Conservation (phyloP, 441 rosid species). For the Gossypium davidsonii region DNA sequence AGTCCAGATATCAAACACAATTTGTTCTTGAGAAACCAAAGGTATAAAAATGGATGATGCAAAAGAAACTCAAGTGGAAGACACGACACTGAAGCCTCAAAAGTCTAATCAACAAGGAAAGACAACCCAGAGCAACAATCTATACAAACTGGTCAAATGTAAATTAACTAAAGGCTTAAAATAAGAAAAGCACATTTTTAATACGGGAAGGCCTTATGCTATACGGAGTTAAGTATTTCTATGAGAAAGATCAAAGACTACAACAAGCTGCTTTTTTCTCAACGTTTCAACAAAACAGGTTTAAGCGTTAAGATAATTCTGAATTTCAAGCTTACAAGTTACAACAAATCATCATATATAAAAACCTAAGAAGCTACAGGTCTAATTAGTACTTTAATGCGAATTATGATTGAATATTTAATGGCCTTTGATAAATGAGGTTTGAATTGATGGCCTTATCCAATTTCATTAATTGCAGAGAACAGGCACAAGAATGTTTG, state of each 20-base stretch:
- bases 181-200: neutral
- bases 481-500: neutral
- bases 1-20: neutral
- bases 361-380: neutral
- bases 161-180: neutral
- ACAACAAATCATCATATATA: neutral
- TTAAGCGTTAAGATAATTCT: neutral
- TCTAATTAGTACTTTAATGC: neutral
- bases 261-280: conserved; percentile 5
- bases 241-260: neutral
- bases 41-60: neutral
- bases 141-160: neutral
- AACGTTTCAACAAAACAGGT: neutral
- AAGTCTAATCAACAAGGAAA: neutral
- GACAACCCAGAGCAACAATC: neutral
- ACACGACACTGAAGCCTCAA: neutral
- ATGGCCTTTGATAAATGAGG: neutral
- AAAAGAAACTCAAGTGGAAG: conserved; percentile 10
- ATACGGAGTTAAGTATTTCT: neutral
- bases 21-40: neutral
- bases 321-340: neutral
- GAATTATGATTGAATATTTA: neutral
- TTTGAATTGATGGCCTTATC: neutral
- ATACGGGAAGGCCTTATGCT: neutral
- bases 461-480: neutral